Evolutionary conservation across 371 early-diverging fungal genomes (phyloP).

Genomic region (Rhizopus sp.): DNA sequence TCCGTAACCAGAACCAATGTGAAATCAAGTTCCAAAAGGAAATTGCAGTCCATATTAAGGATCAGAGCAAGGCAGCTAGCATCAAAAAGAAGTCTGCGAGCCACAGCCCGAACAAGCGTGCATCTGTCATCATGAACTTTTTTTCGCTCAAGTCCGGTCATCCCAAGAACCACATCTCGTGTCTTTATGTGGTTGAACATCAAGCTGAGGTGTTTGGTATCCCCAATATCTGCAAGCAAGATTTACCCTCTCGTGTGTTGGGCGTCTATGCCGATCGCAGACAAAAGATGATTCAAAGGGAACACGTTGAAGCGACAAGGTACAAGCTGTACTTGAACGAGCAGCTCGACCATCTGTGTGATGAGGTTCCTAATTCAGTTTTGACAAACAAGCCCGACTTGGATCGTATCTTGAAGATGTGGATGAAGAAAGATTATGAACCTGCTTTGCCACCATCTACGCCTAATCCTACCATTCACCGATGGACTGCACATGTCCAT

Average conservation of each 20-base stretch:
- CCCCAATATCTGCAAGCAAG: conserved; percentile 25
- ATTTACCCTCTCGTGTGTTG: conserved; percentile 16
- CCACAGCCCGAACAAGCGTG: conserved; percentile 29
- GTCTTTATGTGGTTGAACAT: conserved; percentile 40
- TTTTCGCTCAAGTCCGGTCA: conserved; percentile 14
- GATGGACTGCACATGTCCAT: conserved; percentile 22
- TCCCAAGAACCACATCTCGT: conserved; percentile 32
- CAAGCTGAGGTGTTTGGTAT: conserved; percentile 53
- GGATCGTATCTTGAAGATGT: conserved; percentile 30
- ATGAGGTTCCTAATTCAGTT: background rate
- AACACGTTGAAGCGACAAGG: conserved; percentile 8
- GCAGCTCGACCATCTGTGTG: conserved; percentile 20
- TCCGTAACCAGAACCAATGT: conserved; percentile 46
- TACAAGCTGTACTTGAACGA: conserved; percentile 17
- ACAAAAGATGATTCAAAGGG: conserved; percentile 5
- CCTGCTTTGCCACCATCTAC: background rate
- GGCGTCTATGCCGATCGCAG: background rate
- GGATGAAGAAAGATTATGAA: conserved; percentile 25
- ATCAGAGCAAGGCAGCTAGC: conserved; percentile 32
- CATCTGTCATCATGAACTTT: conserved; percentile 28
- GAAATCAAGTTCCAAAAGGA: conserved; percentile 55
- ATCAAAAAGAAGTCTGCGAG: conserved; percentile 37
- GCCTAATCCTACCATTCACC: conserved; percentile 7
- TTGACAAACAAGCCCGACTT: background rate
- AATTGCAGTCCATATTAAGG: conserved; percentile 55